Evolutionary conservation across 495 filamentous ascomycete species (phyloP).

Genomic region (Penicillium canescens): DNA sequence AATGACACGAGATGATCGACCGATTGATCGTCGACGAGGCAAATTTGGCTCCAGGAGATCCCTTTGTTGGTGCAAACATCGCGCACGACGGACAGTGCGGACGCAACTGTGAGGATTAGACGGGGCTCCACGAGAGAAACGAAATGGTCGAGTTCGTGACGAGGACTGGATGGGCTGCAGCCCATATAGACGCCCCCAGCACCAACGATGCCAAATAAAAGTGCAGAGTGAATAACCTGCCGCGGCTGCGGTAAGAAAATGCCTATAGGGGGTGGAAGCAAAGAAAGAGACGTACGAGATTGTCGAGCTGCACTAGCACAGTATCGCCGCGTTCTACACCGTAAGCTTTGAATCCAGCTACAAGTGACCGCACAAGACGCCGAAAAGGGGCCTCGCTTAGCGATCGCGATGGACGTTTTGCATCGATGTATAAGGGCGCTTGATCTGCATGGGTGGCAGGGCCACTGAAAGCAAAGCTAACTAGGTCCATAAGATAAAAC

Average conservation of each 20-base stretch:
- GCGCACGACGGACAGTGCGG: slow-evolving; percentile 20
- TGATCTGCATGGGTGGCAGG: no score
- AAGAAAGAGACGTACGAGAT: no score
- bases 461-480: no score
- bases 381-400: slow-evolving; percentile 54
- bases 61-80: slow-evolving; percentile 31
- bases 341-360: slow-evolving; percentile 55
- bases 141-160: slow-evolving; percentile 33
- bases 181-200: slow-evolving; percentile 44
- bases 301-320: slow-evolving; percentile 62
- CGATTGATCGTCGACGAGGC: slow-evolving; percentile 45
- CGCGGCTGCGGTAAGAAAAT: background rate
- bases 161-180: slow-evolving; percentile 33
- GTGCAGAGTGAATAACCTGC: slow-evolving; percentile 48
- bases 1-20: slow-evolving; percentile 32
- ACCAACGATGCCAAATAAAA: slow-evolving; percentile 48
- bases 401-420: slow-evolving; percentile 51
- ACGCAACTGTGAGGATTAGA: slow-evolving; percentile 29
- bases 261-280: no score
- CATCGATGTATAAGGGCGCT: slow-evolving; percentile 58
- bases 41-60: slow-evolving; percentile 50
- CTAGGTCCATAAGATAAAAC: no score
- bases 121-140: slow-evolving; percentile 30
- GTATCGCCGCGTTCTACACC: slow-evolving; percentile 56
- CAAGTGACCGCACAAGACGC: slow-evolving; percentile 48